Percentiles rank a stretch among this genome's conserved stretches.
Conservation (phyloP, 495 filamentous ascomycete genomes). For the Aspergillus leporis region DNA sequence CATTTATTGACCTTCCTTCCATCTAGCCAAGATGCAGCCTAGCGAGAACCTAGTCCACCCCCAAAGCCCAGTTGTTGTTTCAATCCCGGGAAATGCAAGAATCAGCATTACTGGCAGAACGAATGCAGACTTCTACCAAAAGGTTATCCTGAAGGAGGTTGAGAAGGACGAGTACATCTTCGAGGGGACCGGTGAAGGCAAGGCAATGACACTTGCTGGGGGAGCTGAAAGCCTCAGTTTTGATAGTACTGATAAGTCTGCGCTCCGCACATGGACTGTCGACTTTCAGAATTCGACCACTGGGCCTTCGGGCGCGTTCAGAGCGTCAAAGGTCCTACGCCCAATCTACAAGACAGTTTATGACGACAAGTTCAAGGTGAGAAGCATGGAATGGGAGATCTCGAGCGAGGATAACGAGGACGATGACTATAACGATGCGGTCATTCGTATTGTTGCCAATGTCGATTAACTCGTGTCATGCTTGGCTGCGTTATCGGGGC, state of each 20-base stretch:
- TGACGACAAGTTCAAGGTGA: neutral
- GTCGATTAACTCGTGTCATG: neutral
- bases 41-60: neutral
- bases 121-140: conserved; percentile 5
- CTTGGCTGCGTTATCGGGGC: too few species aligned
- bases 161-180: neutral
- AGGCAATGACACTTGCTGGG: neutral
- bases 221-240: neutral
- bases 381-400: conserved; percentile 4
- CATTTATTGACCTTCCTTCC: neutral
- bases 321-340: neutral
- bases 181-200: neutral
- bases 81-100: neutral
- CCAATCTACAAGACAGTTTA: neutral
- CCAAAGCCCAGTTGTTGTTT: conserved; percentile 1
- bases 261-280: conserved; percentile 4
- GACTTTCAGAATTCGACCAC: conserved; percentile 1
- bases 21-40: conserved; percentile 1
- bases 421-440: conserved; percentile 6
- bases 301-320: neutral
- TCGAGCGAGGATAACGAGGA: conserved; percentile 5
- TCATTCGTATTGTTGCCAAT: conserved; percentile 6
- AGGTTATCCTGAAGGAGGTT: conserved; percentile 6
- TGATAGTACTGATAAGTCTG: too few species aligned
- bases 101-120: neutral